Percentiles rank a stretch among this genome's conserved stretches.
phyloP scores from a whole-genome alignment of 768 basidiomycete species.

The Pisolithus marmoratus region DNA sequence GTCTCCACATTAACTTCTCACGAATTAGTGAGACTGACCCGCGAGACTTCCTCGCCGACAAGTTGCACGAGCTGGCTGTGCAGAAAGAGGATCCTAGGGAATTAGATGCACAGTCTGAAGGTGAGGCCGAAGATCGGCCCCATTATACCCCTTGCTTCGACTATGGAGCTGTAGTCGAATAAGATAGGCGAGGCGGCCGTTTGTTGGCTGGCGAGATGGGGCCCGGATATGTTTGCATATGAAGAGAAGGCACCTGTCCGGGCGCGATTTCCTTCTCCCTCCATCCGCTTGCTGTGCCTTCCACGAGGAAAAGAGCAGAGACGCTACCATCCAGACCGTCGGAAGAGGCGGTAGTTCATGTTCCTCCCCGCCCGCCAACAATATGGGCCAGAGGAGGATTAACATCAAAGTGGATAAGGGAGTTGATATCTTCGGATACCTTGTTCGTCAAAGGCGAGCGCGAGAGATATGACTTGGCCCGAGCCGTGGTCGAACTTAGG shows the following conservation, averaged over 20 bases:
- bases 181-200: constrained; percentile 88
- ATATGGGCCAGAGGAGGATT: constrained; percentile 79
- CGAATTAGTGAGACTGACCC: constrained; percentile 5
- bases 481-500: constrained; percentile 69
- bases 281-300: constrained; percentile 12
- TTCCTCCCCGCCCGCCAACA: constrained; percentile 32
- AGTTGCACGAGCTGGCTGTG: constrained; percentile 26
- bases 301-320: constrained; percentile 23
- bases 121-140: constrained; percentile 10
- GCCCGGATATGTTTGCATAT: constrained; percentile 62
- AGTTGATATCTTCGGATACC: constrained; percentile 68
- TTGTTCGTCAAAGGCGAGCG: constrained; percentile 76
- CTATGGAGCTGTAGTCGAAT: constrained; percentile 85
- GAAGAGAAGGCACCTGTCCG: constrained; percentile 40
- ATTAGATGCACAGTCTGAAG: constrained; percentile 26
- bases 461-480: constrained; percentile 75
- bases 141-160: constrained; percentile 42
- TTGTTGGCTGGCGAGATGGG: constrained; percentile 89
- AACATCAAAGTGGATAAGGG: constrained; percentile 65
- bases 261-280: constrained; percentile 12
- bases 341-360: constrained; percentile 9
- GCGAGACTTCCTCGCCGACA: constrained; percentile 23
- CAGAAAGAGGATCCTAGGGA: constrained; percentile 34
- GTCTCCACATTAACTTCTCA: constrained; percentile 3
- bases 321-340: constrained; percentile 23